These are phyloP conservation scores for Eucalyptus rudis DNA, from an alignment of 345 rosid species.

Conservation along the genomic window DNA sequence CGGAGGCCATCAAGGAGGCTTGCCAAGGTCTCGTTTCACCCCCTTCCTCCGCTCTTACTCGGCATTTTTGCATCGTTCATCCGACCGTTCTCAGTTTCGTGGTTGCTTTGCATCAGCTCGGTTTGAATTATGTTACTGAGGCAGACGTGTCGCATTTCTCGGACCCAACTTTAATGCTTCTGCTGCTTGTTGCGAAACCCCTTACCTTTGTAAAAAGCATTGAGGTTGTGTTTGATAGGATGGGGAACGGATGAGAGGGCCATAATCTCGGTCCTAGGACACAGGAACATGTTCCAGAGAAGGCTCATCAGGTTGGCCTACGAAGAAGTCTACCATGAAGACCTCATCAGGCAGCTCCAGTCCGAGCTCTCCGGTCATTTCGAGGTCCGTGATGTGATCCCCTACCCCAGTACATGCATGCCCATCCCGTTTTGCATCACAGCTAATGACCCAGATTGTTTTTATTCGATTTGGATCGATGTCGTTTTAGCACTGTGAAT, in stretches of 20 bases:
- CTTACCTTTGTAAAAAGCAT: not conserved
- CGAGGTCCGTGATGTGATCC: conserved; percentile 15
- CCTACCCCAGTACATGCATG: not conserved
- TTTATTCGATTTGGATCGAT: not conserved
- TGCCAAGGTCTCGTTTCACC: conserved; percentile 13
- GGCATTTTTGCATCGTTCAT: not conserved
- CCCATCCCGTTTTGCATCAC: not conserved
- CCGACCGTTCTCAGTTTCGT: not conserved
- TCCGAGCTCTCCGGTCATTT: conserved; percentile 60
- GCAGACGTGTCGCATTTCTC: not conserved
- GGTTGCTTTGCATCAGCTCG: not conserved
- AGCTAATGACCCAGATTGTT: not conserved
- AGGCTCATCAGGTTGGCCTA: conserved; percentile 54
- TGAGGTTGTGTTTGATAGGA: conserved; percentile 10
- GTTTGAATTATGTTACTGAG: not conserved
- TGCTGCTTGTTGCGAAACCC: not conserved
- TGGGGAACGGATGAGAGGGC: conserved; percentile 71
- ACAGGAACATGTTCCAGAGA: conserved; percentile 56
- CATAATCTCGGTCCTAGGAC: conserved; percentile 48
- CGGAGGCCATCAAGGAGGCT: conserved; percentile 60
- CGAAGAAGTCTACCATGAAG: conserved; percentile 53
- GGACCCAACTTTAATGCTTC: not conserved
- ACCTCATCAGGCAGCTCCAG: conserved; percentile 49
- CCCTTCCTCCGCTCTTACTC: not conserved
- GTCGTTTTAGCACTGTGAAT: not conserved